A percentile compares a stretch with the other conserved stretches of the same genome.
Conservation (phyloP, 306 rosid genomes). For the Medicago arabica region DNA sequence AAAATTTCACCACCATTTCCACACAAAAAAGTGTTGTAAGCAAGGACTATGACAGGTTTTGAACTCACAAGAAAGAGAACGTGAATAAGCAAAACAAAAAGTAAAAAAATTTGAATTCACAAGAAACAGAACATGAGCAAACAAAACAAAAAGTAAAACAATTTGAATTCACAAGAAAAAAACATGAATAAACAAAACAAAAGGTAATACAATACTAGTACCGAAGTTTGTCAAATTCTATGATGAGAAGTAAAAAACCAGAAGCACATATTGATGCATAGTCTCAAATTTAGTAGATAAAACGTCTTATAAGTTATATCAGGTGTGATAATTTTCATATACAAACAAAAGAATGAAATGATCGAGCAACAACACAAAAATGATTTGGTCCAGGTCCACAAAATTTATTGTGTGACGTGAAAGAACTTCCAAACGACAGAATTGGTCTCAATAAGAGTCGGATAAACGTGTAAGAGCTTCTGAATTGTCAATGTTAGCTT, state of each 20-base stretch:
- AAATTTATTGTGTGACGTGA: constrained; percentile 13
- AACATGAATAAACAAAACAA: no score
- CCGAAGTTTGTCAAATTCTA: neutral
- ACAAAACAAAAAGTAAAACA: no score
- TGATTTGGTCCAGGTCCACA: constrained; percentile 43
- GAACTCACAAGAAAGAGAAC: no score
- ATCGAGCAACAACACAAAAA: neutral
- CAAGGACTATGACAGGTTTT: no score
- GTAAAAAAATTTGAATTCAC: no score
- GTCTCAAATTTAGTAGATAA: constrained; percentile 25
- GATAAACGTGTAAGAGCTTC: constrained; percentile 22
- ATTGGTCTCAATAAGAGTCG: constrained; percentile 27
- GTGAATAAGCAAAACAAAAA: no score
- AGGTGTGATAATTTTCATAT: neutral
- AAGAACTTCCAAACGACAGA: constrained; percentile 17
- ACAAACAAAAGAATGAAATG: constrained; percentile 10
- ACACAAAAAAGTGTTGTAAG: no score
- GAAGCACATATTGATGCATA: neutral
- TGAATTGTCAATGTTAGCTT: constrained; percentile 24
- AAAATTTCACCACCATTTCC: no score
- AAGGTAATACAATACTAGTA: no score
- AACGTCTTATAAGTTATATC: constrained; percentile 25
- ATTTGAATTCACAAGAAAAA: no score
- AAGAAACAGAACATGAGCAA: no score
- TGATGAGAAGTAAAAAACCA: constrained; percentile 1